These are phyloP conservation scores for Tetrahymena malaccensis DNA, from an alignment of 73 alveolate genomes.

Conservation along the genomic window DNA sequence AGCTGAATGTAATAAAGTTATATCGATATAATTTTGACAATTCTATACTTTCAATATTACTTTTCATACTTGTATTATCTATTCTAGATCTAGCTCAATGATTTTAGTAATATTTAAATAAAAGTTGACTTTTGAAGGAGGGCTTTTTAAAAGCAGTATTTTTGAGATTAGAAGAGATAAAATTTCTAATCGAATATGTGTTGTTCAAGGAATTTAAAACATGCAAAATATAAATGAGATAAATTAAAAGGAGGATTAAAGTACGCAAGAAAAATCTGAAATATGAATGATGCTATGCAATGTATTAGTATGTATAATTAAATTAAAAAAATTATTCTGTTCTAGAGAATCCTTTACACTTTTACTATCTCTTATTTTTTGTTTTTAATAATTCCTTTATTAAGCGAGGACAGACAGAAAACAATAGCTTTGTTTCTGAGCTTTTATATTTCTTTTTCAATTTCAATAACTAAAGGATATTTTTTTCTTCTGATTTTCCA, in stretches of 20 bases:
- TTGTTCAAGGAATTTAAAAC: background rate
- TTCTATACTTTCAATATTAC: background rate
- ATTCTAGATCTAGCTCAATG: background rate
- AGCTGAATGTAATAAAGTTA: background rate
- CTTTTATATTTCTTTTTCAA: background rate
- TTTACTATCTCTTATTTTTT: background rate
- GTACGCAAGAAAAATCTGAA: background rate
- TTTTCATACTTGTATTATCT: too few species aligned
- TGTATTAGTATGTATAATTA: background rate
- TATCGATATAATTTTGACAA: background rate
- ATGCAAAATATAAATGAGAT: too few species aligned
- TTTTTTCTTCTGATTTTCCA: background rate
- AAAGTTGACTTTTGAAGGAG: background rate
- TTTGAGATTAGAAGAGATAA: background rate
- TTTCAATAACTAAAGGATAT: background rate
- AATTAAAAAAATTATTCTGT: background rate
- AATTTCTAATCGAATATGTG: too few species aligned
- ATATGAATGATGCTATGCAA: background rate
- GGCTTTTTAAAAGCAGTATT: background rate
- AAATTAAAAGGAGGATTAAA: background rate
- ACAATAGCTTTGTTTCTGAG: background rate
- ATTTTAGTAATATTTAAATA: background rate
- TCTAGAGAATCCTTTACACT: background rate
- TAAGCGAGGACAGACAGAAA: too few species aligned
- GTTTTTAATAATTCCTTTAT: background rate